Base-by-base conservation (phyloP, 2,329 filamentous ascomycete genomes). In the Neurospora sp. region DNA sequence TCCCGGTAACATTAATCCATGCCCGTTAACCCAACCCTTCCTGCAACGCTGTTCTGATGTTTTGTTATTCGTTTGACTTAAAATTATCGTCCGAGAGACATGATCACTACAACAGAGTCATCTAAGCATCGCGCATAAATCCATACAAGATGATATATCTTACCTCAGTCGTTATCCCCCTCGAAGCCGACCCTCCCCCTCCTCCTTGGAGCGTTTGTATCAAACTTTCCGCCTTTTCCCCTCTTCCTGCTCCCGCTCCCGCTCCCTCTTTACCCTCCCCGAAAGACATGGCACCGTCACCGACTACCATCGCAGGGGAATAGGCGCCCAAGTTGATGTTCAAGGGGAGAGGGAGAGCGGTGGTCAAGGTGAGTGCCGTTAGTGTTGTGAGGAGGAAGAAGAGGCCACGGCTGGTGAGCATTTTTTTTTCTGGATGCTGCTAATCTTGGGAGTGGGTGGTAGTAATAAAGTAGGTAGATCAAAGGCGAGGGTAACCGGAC, bases 321-420 rank as follows among this genome's bases (percentile, higher is more conserved):
- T 84, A 85, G 39, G 83, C 82, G 68, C 83, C 83, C 68, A 85
- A 79, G 78, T 84, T 84, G 81, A 85, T 84, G 80, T 84, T 85
- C 67, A 85, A 81, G 37, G 83, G 82, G 66, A 83, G 77, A 70
- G 80, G 80, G 68, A 77, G 74, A 74, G 80, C 76, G 19, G 69
- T 46, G 52, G 69, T 37, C 46, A 68, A 28, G 67, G 41, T 19
- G 38, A 67, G 68, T 41, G 8, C 40, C 40, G 38, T 40, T 57
- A 68, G 52, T 68, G 57, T 37, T 8, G 67, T 41, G 69, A 67
- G 57, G 46, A 66, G 41, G 36, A 15, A 19, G 37, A 41, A 23
- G 5, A 28, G 2, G 5, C 4, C 5, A 11, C 36, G 43, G 43
- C n/a, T 19, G 5, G 19, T 28, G 46, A 33, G 46, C 19, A 57